These are phyloP conservation scores for Nakazawaea laoshanensis DNA, from an alignment of 805 yeast genomes.

Conservation along the genomic window DNA sequence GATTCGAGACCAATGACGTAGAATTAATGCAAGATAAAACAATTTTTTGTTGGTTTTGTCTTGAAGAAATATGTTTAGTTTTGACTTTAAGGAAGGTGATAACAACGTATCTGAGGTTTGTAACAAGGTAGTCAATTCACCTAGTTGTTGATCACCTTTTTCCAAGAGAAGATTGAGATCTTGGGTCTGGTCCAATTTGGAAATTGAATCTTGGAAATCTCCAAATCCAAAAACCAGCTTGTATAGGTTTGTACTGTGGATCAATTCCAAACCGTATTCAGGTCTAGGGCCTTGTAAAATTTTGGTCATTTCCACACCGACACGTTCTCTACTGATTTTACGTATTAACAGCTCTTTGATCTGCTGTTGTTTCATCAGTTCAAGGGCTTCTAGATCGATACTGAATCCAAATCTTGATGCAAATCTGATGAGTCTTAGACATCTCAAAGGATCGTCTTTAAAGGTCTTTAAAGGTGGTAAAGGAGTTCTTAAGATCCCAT, in stretches of 20 bases:
- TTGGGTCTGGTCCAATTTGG: constrained; percentile 13
- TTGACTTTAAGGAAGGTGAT: constrained; percentile 2
- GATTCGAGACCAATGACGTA: constrained; percentile 39
- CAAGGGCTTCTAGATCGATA: constrained; percentile 48
- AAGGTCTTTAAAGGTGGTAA: constrained; percentile 79
- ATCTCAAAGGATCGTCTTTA: constrained; percentile 89
- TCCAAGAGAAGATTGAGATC: constrained; percentile 15
- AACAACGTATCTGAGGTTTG: constrained; percentile 8
- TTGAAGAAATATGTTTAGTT: constrained; percentile 2
- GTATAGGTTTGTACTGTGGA: constrained; percentile 47
- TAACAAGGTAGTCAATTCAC: constrained; percentile 9
- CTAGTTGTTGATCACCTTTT: constrained; percentile 14
- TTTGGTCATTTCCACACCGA: constrained; percentile 80
- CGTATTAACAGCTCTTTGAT: constrained; percentile 51
- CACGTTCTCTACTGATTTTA: constrained; percentile 84
- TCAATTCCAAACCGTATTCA: constrained; percentile 49
- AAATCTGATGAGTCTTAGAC: constrained; percentile 77
- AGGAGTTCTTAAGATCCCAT: constrained; percentile 81
- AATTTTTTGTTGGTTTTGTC: constrained; percentile 16
- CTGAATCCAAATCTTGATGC: constrained; percentile 68
- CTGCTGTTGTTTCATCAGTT: constrained; percentile 54
- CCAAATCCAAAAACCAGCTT: constrained; percentile 48
- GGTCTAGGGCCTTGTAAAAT: constrained; percentile 61
- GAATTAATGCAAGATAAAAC: constrained; percentile 40
- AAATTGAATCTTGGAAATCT: constrained; percentile 15